Evolutionary conservation across 495 filamentous ascomycete genomes (phyloP).

Genomic region (Chaetomium tenue): DNA sequence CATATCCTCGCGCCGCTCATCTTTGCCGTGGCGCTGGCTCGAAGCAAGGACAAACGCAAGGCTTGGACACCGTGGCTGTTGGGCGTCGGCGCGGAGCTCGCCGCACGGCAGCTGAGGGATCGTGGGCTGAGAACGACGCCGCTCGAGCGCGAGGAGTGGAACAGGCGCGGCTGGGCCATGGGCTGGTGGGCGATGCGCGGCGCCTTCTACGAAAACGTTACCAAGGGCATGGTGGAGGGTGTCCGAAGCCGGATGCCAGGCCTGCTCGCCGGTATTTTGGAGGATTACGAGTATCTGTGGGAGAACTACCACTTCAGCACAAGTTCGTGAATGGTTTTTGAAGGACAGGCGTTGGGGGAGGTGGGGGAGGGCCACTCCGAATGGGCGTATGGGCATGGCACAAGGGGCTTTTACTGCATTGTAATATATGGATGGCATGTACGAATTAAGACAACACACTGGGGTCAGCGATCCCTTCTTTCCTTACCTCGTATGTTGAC

Average conservation of each 20-base stretch:
- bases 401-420: not conserved
- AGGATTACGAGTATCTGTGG: conserved; percentile 97
- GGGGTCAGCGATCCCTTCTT: not conserved
- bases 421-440: not conserved
- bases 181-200: conserved; percentile 95
- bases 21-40: conserved; percentile 82
- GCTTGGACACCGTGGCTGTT: conserved; percentile 89
- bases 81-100: conserved; percentile 82
- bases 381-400: not conserved
- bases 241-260: conserved; percentile 74
- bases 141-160: conserved; percentile 84
- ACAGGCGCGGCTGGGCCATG: conserved; percentile 80
- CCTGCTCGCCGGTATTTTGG: conserved; percentile 75
- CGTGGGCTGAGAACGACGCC: conserved; percentile 71
- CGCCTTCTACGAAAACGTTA: conserved; percentile 92
- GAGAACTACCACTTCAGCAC: conserved; percentile 90
- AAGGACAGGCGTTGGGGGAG: not conserved
- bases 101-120: conserved; percentile 77
- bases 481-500: too few relatives aligned
- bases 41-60: conserved; percentile 55
- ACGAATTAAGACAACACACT: not conserved
- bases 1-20: conserved; percentile 87
- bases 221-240: conserved; percentile 70
- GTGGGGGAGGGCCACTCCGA: not conserved
- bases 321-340: conserved; percentile 32